Base-by-base conservation (phyloP, 352 stramenopile species). In the Phytophthora tubulina region DNA sequence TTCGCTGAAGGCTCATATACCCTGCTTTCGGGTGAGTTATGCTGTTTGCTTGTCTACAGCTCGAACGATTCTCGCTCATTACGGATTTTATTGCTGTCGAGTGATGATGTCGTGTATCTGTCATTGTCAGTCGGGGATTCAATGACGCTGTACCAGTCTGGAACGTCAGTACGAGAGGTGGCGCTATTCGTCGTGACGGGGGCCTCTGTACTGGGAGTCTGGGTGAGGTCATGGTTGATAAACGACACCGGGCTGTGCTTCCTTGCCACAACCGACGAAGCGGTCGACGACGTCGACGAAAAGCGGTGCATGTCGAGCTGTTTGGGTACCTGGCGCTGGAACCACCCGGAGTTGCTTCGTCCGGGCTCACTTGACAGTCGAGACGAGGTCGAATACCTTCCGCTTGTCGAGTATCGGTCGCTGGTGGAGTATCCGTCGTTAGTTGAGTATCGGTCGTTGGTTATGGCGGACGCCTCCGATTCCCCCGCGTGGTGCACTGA, bases 61-160 rank as follows among this genome's bases (percentile, higher is more conserved):
- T 93, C 85, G 46, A 86, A 93, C n/a, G 85, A 89, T 53, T 83
- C 57, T 38, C 79, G 79, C 21, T 87, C 80, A 58, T 61, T 58
- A 33, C 78, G 86, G 31, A 66, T 54, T 27, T 75, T 70, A n/a
- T 85, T 77, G 45, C 62, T 64, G 3, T 79, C 57, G 32, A 81
- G 35, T 13, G 76, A 78, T 53, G 59, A 39, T 6, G 44, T 55
- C 1, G 73, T 80, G 67, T 85, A 81, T 69, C 72, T 59, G 32
- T 78, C 67, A 30, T 80, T 73, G 52, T 82, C 72, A 2, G 67
- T 55, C 5, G 85, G 85, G 15, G 82, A 89, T 27, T 76, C 64
- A 63, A 91, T 84, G n/a, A 82, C 70, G 48, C 82, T 85, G 63
- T 91, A 91, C 79, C 80, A 90, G 55, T 83, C 74, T 7, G 63